Evolutionary conservation across 805 yeast genomes (phyloP).

Genomic region (Yamadazyma akitaensis): DNA sequence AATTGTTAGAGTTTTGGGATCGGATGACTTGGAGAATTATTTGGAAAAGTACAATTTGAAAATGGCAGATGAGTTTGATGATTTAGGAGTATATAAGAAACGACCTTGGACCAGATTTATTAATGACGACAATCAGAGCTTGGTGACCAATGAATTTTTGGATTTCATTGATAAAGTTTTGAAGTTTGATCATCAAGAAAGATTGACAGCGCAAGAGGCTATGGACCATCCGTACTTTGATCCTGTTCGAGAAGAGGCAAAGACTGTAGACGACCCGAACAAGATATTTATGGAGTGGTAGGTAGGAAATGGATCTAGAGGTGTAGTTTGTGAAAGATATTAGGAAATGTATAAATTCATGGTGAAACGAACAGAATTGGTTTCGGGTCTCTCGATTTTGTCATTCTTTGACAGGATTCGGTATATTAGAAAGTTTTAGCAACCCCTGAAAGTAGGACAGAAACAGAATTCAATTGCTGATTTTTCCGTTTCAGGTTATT

Average conservation of each 20-base stretch:
- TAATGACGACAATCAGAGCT: slow-evolving; percentile 62
- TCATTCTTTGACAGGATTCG: too few relatives aligned
- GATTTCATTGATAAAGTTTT: slow-evolving; percentile 79
- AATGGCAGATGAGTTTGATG: slow-evolving; percentile 73
- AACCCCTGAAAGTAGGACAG: too few relatives aligned
- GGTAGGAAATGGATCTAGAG: not conserved
- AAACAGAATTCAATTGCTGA: too few relatives aligned
- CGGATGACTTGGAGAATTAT: slow-evolving; percentile 71
- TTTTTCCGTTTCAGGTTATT: too few relatives aligned
- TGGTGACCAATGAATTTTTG: slow-evolving; percentile 64
- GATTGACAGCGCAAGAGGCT: slow-evolving; percentile 87
- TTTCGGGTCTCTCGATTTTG: too few relatives aligned
- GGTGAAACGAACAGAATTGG: not conserved
- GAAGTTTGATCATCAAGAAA: slow-evolving; percentile 82
- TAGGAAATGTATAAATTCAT: not conserved
- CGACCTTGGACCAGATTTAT: slow-evolving; percentile 86
- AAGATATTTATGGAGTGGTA: not conserved
- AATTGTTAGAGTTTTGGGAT: slow-evolving; percentile 83
- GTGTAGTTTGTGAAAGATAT: not conserved
- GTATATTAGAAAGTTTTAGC: too few relatives aligned
- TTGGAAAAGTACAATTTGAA: slow-evolving; percentile 66
- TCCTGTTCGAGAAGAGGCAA: slow-evolving; percentile 13
- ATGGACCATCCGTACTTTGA: slow-evolving; percentile 59
- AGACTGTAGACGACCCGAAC: not conserved
- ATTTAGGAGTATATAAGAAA: slow-evolving; percentile 60